Base-by-base conservation (phyloP, 169 alveolate genomes). In the Miamiensis avidus region DNA sequence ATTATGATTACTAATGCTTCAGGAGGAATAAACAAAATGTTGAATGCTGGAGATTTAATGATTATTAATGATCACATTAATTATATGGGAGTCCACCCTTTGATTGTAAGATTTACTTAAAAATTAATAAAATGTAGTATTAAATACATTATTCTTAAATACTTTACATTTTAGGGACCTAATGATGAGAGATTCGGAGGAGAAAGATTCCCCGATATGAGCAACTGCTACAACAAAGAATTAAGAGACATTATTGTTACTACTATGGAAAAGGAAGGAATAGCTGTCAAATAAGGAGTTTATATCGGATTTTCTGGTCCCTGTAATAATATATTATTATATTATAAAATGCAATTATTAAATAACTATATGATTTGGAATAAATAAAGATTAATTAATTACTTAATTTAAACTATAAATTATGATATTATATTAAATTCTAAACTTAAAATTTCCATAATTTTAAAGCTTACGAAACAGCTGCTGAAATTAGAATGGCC, bases 181-280 rank as follows among this genome's bases (percentile, higher is more conserved):
- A 34, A 79, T 49, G 84, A 79, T 79, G 75, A 64, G 29, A 79
- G 84, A 79, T 79, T 34, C 29, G 84, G 84, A 28, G 69, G 69
- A 4, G 76, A 69, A 29, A 65, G 84, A 34, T 79, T 79, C 84
- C 84, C 84, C 64, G 84, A 79, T 29, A 79, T 79, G 84, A 29
- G 49, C 25, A 74, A 79, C 29, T 29, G 34, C 29, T 79, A 49
- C 49, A 79, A 79, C 76, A 79, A 34, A 31, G 73, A 79, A 32
- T 31, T 49, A 15, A 34, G 76, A 6, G 31, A 64, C 28, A 25
- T 49, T 49, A 74, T 79, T 1, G 84, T 76, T 79, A 49, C 34
- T 49, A 69, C 34, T 28, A 79, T 79, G 84, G 64, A 1, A 79
- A 64, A 79, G 33, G 31, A 49, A 28, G 84, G 84, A 0, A 29